Base-by-base conservation (phyloP, 768 basidiomycete species). In the Rubroboletus pulcherrimus region DNA sequence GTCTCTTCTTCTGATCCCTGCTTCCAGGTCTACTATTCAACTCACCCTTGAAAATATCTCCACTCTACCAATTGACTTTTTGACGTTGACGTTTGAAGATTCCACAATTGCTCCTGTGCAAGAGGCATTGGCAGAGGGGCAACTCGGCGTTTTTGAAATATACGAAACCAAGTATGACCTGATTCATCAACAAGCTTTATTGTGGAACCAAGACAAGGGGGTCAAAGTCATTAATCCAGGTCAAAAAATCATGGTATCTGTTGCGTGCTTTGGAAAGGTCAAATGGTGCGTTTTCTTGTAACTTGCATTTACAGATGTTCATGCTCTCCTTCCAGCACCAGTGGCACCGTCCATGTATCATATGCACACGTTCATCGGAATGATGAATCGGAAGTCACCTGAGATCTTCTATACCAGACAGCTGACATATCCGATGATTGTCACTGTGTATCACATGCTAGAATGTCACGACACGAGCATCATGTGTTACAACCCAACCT, bases 401-500 rank as follows among this genome's bases (percentile, higher is more conserved):
- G 77, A 82, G 47, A 71, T 83, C 40, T 96, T 98, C 70, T 82
- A 94, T 66, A 85, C 91, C 29, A 88, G 97, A 26, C 93, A 92
- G 65, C 71, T 98, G 50, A 82, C 87, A 33, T 93, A 93, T 66
- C 93, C 95, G 6, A 80, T 98, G 59, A 79, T 89, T 64, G 89
- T 97, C 55, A 96, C 95, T 4, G 97, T 98, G 12, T 97, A 98
- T 68, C 91, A 91, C 62, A 95, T 95, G 78, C 82, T 98, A 30
- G 91, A 96, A 69, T 91, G 91, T 63, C 81, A 86, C 59, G 78
- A 79, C 38, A 87, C 97, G 84, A 87, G 91, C n/a, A n/a, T n/a
- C n/a, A n/a, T n/a, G n/a, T n/a, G n/a, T n/a, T n/a, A n/a, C n/a
- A n/a, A n/a, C n/a, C n/a, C n/a, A n/a, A n/a, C n/a, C n/a, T n/a